These are phyloP conservation scores for Cyclanthera cordifolia DNA, from an alignment of 306 rosid genomes.

Conservation along the genomic window DNA sequence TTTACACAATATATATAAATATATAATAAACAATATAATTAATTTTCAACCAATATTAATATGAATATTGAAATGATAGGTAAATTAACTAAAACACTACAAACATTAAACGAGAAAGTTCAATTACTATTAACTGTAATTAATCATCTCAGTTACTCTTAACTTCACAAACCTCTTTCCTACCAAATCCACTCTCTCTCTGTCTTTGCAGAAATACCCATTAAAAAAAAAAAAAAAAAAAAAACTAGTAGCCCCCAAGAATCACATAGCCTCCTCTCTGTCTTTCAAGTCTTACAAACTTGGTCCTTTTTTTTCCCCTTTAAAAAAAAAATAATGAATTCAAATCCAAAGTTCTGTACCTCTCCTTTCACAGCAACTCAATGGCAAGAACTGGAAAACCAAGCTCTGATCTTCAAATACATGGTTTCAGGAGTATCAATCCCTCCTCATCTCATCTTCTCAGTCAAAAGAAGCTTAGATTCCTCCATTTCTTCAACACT, in stretches of 20 bases:
- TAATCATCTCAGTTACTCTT: no score
- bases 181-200: no score
- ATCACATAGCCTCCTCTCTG: conserved; percentile 9
- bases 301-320: background rate
- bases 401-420: conserved; percentile 83
- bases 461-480: conserved; percentile 75
- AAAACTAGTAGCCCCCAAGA: conserved; percentile 14
- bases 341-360: conserved; percentile 32
- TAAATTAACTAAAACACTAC: no score
- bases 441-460: conserved; percentile 72
- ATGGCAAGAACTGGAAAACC: conserved; percentile 98
- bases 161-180: no score
- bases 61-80: no score
- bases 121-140: no score
- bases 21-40: no score
- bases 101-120: no score
- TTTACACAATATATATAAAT: no score
- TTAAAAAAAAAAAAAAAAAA: background rate
- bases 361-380: conserved; percentile 76
- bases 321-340: conserved; percentile 38
- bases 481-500: conserved; percentile 61
- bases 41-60: no score
- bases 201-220: conserved; percentile 21
- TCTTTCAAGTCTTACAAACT: no score
- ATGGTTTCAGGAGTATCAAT: conserved; percentile 81